phyloP scores from a whole-genome alignment of 805 yeast species.

The Candida hispaniensis region DNA sequence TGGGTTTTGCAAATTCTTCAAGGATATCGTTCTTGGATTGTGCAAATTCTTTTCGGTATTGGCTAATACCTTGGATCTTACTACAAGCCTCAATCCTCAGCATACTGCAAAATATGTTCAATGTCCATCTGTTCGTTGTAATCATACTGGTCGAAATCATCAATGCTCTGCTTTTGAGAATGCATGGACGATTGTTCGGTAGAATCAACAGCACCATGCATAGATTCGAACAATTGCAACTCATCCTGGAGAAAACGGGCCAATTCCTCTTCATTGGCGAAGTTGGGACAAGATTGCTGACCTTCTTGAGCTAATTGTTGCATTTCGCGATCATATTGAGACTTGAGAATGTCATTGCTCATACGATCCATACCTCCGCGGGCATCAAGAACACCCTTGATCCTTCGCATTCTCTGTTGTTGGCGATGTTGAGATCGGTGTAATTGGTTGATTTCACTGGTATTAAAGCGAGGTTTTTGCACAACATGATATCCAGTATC shows the following conservation, averaged over 20 bases:
- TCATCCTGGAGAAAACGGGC: conserved; percentile 12
- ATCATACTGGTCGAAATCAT: conserved; percentile 5
- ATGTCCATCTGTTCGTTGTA: conserved; percentile 1
- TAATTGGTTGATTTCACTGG: too few relatives aligned
- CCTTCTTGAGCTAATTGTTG: conserved; percentile 14
- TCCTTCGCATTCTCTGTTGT: conserved; percentile 10
- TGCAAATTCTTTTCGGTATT: too few relatives aligned
- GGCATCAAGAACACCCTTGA: conserved; percentile 11
- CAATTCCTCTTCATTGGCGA: conserved; percentile 6
- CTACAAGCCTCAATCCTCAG: too few relatives aligned
- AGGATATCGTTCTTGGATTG: too few relatives aligned
- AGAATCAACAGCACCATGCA: conserved; percentile 12
- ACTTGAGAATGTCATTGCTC: conserved; percentile 13
- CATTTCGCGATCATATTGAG: conserved; percentile 12
- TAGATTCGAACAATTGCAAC: conserved; percentile 4
- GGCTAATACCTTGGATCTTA: too few relatives aligned
- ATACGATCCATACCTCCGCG: conserved; percentile 8
- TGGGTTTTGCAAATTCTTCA: too few relatives aligned
- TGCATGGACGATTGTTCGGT: too few relatives aligned
- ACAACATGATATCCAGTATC: too few relatives aligned
- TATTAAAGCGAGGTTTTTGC: too few relatives aligned
- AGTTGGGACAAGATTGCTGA: conserved; percentile 8
- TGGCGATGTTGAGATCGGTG: conserved; percentile 13
- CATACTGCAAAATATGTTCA: conserved; percentile 7
- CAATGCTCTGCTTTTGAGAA: conserved; percentile 1